Evolutionary conservation across 2,329 filamentous ascomycete genomes (phyloP), one percentile per base, ranked within the genome.

Genomic region (Colletotrichum tofieldiae): DNA sequence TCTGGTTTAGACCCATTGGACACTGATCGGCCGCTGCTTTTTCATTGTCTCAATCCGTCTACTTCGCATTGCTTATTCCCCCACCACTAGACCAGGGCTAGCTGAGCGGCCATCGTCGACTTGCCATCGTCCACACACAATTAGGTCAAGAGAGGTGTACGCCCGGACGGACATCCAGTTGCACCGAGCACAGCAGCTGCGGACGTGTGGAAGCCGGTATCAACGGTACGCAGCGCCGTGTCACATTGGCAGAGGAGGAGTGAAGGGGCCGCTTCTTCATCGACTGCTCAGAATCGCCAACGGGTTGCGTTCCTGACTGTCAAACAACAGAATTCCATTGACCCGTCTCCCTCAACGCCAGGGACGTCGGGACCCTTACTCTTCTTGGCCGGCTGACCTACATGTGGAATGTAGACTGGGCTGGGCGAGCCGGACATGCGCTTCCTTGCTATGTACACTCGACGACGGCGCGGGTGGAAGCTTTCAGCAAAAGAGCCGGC

Each of bases 1-100:
- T 59, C 52, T 72, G 59, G 65, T 59, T 49, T 60, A 55, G 35
- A 47, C 16, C 49, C 65, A 55, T 69, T 72, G 65, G 65, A 26
- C 52, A 49, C 37, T 35, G 52, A 64, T 69, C 65, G 52, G 43
- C 41, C 52, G 35, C n/a, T 55, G 45, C 54, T 59, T 64, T 69
- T 69, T 43, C 56, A 37, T 54, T 72, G 58, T 68, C 65, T 72
- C 45, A 41, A 60, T 47, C 65, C 69, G 52, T 62, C 52, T 45
- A 16, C 52, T 63, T 26, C 35, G 8, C n/a, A n/a, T 72, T 72
- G 59, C 69, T 72, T 72, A 63, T 69, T 72, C 58, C 52, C 54
- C 45, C 35, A 41, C 29, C 52, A 37, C 65, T 60, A 59, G 43
- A 67, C 39, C 35, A 64, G 65, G 59, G 23, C 59, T 20, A 16